These are phyloP conservation scores for Mortierella sp. DNA, from an alignment of 371 early-diverging fungal genomes.

Conservation along the genomic window DNA sequence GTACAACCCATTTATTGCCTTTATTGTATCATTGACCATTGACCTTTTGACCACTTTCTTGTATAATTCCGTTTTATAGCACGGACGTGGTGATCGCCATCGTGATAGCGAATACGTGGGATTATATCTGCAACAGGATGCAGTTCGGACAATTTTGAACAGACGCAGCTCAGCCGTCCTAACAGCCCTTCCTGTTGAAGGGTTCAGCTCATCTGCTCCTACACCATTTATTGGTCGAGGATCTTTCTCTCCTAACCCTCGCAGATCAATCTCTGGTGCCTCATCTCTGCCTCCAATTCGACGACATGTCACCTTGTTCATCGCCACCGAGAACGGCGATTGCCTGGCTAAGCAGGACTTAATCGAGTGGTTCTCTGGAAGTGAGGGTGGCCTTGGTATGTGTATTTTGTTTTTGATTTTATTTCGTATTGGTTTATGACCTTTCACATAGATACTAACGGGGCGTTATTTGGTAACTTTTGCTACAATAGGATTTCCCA, in stretches of 20 bases:
- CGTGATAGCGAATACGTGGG: slow-evolving; percentile 54
- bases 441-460: background rate
- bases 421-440: background rate
- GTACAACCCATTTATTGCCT: too few species aligned
- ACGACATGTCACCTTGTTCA: slow-evolving; percentile 47
- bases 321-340: slow-evolving; percentile 44
- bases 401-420: background rate
- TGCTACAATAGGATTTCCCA: slow-evolving; percentile 36
- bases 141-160: slow-evolving; percentile 11
- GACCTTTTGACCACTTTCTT: background rate
- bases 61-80: slow-evolving; percentile 25
- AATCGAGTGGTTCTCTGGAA: slow-evolving; percentile 54
- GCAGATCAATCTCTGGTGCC: slow-evolving; percentile 45
- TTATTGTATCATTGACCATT: background rate
- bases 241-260: slow-evolving; percentile 28
- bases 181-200: background rate
- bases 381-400: slow-evolving; percentile 51
- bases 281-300: slow-evolving; percentile 32
- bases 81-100: slow-evolving; percentile 55
- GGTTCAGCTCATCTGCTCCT: slow-evolving; percentile 30
- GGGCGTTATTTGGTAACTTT: background rate
- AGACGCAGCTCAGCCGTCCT: slow-evolving; percentile 27
- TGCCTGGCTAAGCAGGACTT: slow-evolving; percentile 51
- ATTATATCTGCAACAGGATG: slow-evolving; percentile 49
- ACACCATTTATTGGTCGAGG: slow-evolving; percentile 22